phyloP scores from a whole-genome alignment of 805 yeast genomes.

The Metschnikowia drakensbergensis region DNA sequence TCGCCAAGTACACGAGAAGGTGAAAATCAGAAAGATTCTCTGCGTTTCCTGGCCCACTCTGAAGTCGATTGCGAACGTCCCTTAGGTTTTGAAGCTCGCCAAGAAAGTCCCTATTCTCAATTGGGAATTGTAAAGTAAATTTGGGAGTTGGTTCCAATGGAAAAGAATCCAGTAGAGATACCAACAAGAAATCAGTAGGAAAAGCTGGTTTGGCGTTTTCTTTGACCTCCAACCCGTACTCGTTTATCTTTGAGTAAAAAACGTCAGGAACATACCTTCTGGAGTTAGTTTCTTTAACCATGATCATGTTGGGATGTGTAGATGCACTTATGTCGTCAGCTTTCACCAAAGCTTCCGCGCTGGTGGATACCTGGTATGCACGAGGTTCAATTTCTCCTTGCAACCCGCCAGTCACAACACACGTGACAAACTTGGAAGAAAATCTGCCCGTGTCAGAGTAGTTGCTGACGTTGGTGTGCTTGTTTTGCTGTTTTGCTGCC shows the following conservation, averaged over 20 bases:
- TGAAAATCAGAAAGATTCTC: slow-evolving; percentile 67
- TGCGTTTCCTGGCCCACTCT: slow-evolving; percentile 29
- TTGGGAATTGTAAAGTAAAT: slow-evolving; percentile 58
- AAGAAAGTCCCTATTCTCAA: slow-evolving; percentile 74
- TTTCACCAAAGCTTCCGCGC: slow-evolving; percentile 81
- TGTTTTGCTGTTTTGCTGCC: slow-evolving; percentile 75
- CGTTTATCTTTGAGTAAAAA: slow-evolving; percentile 78
- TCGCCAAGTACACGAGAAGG: slow-evolving; percentile 54
- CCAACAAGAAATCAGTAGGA: slow-evolving; percentile 49
- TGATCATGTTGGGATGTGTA: slow-evolving; percentile 85
- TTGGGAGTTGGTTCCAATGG: slow-evolving; percentile 58
- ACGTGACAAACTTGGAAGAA: slow-evolving; percentile 90
- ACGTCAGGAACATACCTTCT: slow-evolving; percentile 92
- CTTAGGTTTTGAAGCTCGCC: slow-evolving; percentile 70
- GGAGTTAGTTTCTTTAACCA: slow-evolving; percentile 67
- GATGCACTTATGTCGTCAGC: slow-evolving; percentile 86
- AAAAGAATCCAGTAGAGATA: slow-evolving; percentile 90
- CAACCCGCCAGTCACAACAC: slow-evolving; percentile 87
- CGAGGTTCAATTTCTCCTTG: slow-evolving; percentile 86
- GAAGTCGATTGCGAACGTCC: slow-evolving; percentile 51
- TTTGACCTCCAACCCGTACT: slow-evolving; percentile 85
- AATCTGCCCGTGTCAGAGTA: slow-evolving; percentile 61
- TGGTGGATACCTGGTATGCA: slow-evolving; percentile 82
- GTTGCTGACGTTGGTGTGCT: slow-evolving; percentile 58
- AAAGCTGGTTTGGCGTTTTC: slow-evolving; percentile 45